These are phyloP conservation scores for Lentinula detonsa DNA, from an alignment of 768 basidiomycete species.

Conservation along the genomic window DNA sequence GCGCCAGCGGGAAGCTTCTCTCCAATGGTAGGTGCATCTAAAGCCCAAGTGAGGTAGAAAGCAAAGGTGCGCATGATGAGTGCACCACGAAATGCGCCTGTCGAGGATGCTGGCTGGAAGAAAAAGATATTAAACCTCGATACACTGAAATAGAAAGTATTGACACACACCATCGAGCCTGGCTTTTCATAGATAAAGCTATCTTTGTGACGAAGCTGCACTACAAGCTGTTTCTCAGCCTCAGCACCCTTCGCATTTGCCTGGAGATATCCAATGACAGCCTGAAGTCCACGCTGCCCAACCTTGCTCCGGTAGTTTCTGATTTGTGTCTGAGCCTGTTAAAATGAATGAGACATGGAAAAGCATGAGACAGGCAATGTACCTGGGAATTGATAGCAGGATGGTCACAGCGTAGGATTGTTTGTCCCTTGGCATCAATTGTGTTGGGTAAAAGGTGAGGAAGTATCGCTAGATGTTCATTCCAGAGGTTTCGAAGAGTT, in stretches of 20 bases:
- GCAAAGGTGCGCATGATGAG: background rate
- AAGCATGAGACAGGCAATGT: background rate
- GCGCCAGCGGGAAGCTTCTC: background rate
- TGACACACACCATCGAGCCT: background rate
- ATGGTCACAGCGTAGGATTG: background rate
- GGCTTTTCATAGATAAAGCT: background rate
- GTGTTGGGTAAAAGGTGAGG: background rate
- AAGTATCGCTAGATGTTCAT: background rate
- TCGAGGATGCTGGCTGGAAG: background rate
- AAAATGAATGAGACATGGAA: too few species aligned
- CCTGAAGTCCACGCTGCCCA: too few species aligned
- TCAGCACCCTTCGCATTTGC: background rate
- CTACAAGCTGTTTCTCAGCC: background rate
- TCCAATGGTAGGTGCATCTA: background rate
- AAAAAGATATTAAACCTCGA: background rate
- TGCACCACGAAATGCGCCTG: background rate
- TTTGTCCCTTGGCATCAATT: background rate
- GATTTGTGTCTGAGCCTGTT: too few species aligned
- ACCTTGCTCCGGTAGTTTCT: too few species aligned
- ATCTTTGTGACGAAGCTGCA: background rate
- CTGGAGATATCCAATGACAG: background rate
- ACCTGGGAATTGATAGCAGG: slow-evolving; percentile 2
- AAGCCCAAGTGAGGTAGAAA: background rate
- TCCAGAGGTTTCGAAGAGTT: background rate
- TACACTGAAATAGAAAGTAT: too few species aligned